Percentiles rank a stretch among this genome's conserved stretches.
Evolutionary conservation across 495 filamentous ascomycete species (phyloP).

Genomic region (Penicillium fimorum): DNA sequence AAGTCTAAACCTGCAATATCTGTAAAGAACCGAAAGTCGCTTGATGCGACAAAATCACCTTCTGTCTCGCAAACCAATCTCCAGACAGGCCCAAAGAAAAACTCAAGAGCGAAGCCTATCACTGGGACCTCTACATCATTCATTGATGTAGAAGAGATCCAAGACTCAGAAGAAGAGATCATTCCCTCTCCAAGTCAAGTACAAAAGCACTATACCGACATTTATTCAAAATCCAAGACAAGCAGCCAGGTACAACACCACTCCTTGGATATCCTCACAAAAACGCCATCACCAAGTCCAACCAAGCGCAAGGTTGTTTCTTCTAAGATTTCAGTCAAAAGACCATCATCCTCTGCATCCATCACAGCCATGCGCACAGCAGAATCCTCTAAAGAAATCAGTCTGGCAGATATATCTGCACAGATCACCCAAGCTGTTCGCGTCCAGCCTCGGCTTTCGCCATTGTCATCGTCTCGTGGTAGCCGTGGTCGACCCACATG

Average conservation of each 20-base stretch:
- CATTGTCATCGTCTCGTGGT: conserved; percentile 3
- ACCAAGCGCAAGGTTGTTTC: conserved; percentile 15
- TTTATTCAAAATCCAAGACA: not conserved
- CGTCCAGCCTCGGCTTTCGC: conserved; percentile 47
- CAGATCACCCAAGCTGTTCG: conserved; percentile 68
- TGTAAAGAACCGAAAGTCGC: not conserved
- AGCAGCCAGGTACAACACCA: conserved; percentile 2
- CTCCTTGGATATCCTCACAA: conserved; percentile 19
- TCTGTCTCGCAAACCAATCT: not conserved
- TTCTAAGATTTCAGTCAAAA: conserved; percentile 11
- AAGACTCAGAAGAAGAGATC: conserved; percentile 59
- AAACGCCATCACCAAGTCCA: conserved; percentile 7
- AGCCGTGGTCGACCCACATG: conserved; percentile 53
- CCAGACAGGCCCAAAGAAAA: conserved; percentile 1
- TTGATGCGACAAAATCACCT: not conserved
- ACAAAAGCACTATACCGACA: conserved; percentile 23
- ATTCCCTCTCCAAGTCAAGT: conserved; percentile 37
- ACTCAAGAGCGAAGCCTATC: not conserved
- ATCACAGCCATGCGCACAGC: conserved; percentile 2
- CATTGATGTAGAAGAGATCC: conserved; percentile 56
- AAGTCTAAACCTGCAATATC: conserved; percentile 12
- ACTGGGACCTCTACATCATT: conserved; percentile 19
- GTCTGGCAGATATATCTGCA: conserved; percentile 48
- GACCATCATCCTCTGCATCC: conserved; percentile 1
- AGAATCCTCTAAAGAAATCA: conserved; percentile 6